Percentiles rank a stretch among this genome's conserved stretches.
phyloP scores from a whole-genome alignment of 1,284 basidiomycete genomes.

The Trichosporon sp. region DNA sequence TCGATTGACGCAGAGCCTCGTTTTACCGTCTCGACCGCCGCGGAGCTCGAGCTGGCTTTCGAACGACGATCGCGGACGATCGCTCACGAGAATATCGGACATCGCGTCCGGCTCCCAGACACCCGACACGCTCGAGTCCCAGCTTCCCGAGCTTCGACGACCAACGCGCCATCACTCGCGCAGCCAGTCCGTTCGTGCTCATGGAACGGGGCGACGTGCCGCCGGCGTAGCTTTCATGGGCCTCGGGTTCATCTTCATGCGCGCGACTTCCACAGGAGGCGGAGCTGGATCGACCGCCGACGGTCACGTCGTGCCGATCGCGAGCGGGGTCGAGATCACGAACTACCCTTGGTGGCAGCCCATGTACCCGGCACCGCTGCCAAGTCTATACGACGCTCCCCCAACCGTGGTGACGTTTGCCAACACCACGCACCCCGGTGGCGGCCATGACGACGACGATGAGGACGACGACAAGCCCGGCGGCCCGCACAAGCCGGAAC shows the following conservation, averaged over 20 bases:
- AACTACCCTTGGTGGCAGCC: constrained; percentile 7
- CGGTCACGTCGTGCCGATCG: constrained; percentile 13
- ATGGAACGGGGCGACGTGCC: constrained; percentile 37
- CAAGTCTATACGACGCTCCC: not conserved
- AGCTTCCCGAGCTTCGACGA: constrained; percentile 30
- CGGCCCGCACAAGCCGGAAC: not conserved
- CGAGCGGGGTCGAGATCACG: not conserved
- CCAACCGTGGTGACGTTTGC: not conserved
- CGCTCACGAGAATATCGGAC: constrained; percentile 19
- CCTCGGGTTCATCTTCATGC: constrained; percentile 43
- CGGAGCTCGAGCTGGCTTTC: constrained; percentile 21
- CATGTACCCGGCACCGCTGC: not conserved
- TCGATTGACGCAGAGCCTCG: constrained; percentile 32
- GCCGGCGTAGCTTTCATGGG: constrained; percentile 57
- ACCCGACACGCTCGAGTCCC: constrained; percentile 26
- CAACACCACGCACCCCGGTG: not conserved
- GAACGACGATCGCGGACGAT: constrained; percentile 27
- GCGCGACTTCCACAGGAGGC: constrained; percentile 22
- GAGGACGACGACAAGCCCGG: constrained; percentile 2
- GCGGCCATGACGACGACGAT: not conserved
- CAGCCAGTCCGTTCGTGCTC: constrained; percentile 23
- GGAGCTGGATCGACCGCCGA: not conserved
- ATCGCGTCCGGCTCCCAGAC: constrained; percentile 16
- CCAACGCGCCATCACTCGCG: constrained; percentile 19
- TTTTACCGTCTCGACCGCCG: constrained; percentile 6